Evolutionary conservation across 2,329 filamentous ascomycete species (phyloP), one percentile per base, ranked within the genome.

Genomic region (Claviceps sp.): DNA sequence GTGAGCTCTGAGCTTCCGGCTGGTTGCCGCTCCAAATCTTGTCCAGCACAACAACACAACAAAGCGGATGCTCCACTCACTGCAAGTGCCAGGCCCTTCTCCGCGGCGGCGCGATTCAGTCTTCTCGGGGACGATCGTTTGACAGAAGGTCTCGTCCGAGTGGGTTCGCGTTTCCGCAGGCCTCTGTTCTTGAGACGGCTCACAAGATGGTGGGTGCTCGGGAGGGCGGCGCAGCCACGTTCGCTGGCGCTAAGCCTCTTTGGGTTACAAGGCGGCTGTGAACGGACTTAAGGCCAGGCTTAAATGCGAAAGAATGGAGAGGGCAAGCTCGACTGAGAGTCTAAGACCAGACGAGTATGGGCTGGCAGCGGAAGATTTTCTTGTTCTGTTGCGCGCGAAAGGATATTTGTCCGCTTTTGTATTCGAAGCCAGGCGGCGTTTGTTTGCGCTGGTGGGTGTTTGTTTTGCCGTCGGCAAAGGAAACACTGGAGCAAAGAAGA

Each of bases 241-340:
- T 50, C 18, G 41, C 43, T 30, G 18, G 41, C 48, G 41, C 48
- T 50, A 50, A 34, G 41, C 50, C 16, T 38, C 20, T 18, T 34
- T 48, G 16, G 38, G 38, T 24, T 40, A 1, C 20, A 47, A 48
- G 45, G 45, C 50, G 50, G 46, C 50, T 50, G 22, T 48, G 51
- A 37, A 38, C 50, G 50, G 50, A 52, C 50, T 45, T 48, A 11
- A 20, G 22, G 22, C 46, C 46, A 49, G 51, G 51, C 14, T 34
- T 42, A 49, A 38, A 36, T 46, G 40, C 22, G n/a, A 34, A 36
- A 44, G 41, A 50, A 50, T 26, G 30, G 49, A 53, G 30, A 34
- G 30, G 40, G 48, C 30, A 36, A 48, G 34, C 20, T 40, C 7
- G 18, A 37, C 41, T 22, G 34, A 24, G 20, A 48, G 41, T 34